A percentile compares a stretch with the other conserved stretches of the same genome.
These are phyloP conservation scores for Fusarium algeriense DNA, from an alignment of 2,329 filamentous ascomycete genomes.

Conservation along the genomic window DNA sequence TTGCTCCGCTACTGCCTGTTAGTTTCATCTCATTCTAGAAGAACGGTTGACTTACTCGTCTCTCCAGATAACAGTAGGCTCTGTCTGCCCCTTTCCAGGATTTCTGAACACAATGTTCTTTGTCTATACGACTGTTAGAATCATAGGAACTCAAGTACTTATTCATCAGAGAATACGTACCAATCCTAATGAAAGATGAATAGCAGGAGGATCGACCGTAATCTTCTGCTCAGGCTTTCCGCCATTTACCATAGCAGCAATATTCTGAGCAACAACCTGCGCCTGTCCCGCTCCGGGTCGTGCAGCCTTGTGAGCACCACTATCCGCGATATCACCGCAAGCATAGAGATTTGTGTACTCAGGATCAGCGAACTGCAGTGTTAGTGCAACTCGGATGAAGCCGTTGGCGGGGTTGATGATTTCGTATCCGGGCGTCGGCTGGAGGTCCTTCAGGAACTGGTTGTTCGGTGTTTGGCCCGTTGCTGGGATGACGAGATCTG, in stretches of 20 bases:
- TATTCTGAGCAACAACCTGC: conserved; percentile 40
- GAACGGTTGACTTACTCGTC: conserved; percentile 32
- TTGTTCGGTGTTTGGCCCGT: conserved; percentile 47
- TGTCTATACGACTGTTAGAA: conserved; percentile 18
- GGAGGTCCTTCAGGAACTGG: conserved; percentile 37
- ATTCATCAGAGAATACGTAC: not conserved
- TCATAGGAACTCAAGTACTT: too few relatives aligned
- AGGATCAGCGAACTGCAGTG: conserved; percentile 41
- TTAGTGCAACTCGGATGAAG: conserved; percentile 40
- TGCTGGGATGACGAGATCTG: conserved; percentile 43
- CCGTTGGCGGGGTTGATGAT: conserved; percentile 40
- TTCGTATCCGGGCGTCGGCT: conserved; percentile 5
- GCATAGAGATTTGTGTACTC: conserved; percentile 43
- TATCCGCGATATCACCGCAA: conserved; percentile 46
- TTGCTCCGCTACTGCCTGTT: conserved; percentile 14
- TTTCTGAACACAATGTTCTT: conserved; percentile 47
- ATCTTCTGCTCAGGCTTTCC: conserved; percentile 22
- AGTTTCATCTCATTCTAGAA: fast-evolving
- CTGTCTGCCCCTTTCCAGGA: conserved; percentile 34
- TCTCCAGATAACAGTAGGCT: conserved; percentile 37
- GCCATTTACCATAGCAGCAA: conserved; percentile 38
- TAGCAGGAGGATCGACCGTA: conserved; percentile 36
- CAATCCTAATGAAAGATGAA: conserved; percentile 42
- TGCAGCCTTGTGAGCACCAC: conserved; percentile 44
- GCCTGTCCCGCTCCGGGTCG: conserved; percentile 40